Percentiles rank a stretch among this genome's conserved stretches.
Conservation (phyloP, 1,139 yeast genomes). For the Blastobotrys proliferans region DNA sequence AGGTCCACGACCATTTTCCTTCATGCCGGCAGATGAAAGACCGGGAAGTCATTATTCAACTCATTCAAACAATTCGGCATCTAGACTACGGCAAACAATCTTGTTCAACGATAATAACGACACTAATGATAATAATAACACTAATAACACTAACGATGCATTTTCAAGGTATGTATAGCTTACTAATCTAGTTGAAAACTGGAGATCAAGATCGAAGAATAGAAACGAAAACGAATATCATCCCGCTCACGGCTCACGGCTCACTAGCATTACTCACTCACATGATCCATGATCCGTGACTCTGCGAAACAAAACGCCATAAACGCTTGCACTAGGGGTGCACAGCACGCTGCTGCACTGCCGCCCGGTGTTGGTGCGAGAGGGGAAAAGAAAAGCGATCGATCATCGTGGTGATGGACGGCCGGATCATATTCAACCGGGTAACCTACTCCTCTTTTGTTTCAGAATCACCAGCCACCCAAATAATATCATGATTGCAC, state of each 20-base stretch:
- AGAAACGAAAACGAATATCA: background rate
- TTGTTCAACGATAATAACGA: background rate
- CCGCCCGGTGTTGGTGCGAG: too few species aligned
- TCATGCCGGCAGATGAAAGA: constrained; percentile 6
- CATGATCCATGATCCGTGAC: too few species aligned
- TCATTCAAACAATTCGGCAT: background rate
- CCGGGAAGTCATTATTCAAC: constrained; percentile 9
- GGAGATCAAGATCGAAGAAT: background rate
- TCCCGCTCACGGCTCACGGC: background rate
- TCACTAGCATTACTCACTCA: background rate
- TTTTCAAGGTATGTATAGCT: constrained; percentile 10
- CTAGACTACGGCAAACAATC: constrained; percentile 6
- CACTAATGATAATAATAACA: background rate
- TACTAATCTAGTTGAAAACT: background rate
- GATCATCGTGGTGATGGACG: too few species aligned
- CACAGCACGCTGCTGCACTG: too few species aligned
- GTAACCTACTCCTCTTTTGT: too few species aligned
- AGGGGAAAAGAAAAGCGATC: too few species aligned
- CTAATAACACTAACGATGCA: constrained; percentile 4
- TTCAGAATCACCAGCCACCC: too few species aligned
- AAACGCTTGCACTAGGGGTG: too few species aligned
- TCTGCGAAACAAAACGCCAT: too few species aligned
- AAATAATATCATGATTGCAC: too few species aligned
- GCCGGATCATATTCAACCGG: too few species aligned
- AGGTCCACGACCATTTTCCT: constrained; percentile 7